Evolutionary conservation across 306 rosid genomes (phyloP).

Genomic region (Inga laurina): DNA sequence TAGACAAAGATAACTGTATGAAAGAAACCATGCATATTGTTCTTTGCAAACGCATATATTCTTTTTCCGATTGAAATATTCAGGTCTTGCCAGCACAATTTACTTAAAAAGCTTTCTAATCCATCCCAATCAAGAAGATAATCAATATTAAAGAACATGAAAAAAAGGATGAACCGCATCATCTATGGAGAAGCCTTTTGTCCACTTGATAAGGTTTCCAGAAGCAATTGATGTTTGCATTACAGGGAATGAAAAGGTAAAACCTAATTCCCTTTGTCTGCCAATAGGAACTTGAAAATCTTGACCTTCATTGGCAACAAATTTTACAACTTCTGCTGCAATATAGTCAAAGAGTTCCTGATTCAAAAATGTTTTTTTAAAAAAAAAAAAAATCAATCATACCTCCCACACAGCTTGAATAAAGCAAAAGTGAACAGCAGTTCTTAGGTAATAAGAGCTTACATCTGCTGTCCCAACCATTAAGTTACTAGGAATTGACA

Average conservation of each 20-base stretch:
- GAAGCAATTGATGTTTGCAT: constrained; percentile 82
- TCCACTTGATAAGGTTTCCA: constrained; percentile 93
- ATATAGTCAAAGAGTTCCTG: constrained; percentile 92
- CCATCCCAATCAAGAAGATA: background rate
- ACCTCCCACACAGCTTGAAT: constrained; percentile 10
- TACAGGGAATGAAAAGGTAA: constrained; percentile 96
- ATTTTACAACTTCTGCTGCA: constrained; percentile 77
- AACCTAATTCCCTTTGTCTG: constrained; percentile 92
- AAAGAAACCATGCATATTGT: background rate
- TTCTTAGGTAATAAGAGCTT: constrained; percentile 37
- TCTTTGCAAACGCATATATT: background rate
- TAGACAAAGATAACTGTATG: background rate
- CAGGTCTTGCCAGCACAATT: background rate
- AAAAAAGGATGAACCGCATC: constrained; percentile 52
- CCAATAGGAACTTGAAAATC: constrained; percentile 69
- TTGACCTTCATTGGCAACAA: constrained; percentile 78
- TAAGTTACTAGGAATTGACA: constrained; percentile 76
- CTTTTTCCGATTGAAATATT: background rate
- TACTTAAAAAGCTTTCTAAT: background rate
- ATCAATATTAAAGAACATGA: constrained; percentile 25
- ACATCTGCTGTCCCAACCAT: constrained; percentile 83
- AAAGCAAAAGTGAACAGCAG: constrained; percentile 2
- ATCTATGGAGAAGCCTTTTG: constrained; percentile 88
- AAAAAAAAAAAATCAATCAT: constrained; percentile 24
- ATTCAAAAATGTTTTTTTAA: constrained; percentile 26